Evolutionary conservation across 1,139 yeast genomes (phyloP).

Genomic region (Tardiomyces blankii): DNA sequence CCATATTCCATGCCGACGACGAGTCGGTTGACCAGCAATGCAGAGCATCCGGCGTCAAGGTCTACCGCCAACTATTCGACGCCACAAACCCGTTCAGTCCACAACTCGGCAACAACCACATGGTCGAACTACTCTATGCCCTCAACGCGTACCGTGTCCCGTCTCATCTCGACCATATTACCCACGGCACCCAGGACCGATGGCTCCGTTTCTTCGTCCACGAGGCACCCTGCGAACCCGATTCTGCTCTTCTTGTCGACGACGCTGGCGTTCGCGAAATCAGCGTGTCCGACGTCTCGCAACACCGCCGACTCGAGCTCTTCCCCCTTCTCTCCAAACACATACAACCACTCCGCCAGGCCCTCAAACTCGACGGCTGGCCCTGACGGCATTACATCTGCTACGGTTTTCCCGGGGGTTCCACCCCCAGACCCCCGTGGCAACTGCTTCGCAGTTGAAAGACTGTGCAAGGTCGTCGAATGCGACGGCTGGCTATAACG

Average conservation of each 20-base stretch:
- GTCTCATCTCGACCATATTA: slow-evolving; percentile 6
- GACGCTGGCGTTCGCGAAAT: not conserved
- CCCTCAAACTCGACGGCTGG: not conserved
- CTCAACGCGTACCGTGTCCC: slow-evolving; percentile 15
- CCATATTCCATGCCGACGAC: slow-evolving; percentile 10
- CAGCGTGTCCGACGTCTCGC: not conserved
- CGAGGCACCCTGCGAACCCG: slow-evolving; percentile 15
- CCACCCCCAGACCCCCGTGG: too few species aligned
- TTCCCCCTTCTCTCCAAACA: not conserved
- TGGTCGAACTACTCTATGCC: slow-evolving; percentile 21
- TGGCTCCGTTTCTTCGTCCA: slow-evolving; percentile 16
- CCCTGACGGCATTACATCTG: not conserved
- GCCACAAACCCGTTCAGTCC: slow-evolving; percentile 16
- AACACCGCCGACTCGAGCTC: not conserved
- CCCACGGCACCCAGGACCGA: slow-evolving; percentile 12
- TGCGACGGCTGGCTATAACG: too few species aligned
- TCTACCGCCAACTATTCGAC: slow-evolving; percentile 19
- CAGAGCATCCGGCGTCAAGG: slow-evolving; percentile 7
- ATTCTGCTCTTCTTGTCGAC: not conserved
- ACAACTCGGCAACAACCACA: slow-evolving; percentile 19
- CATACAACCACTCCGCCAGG: not conserved
- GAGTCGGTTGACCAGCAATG: slow-evolving; percentile 7
- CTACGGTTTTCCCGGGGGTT: too few species aligned
- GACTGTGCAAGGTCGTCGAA: too few species aligned
- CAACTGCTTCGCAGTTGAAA: too few species aligned